phyloP scores from a whole-genome alignment of 495 filamentous ascomycete genomes.

The Penicillium psychrofluorescens region DNA sequence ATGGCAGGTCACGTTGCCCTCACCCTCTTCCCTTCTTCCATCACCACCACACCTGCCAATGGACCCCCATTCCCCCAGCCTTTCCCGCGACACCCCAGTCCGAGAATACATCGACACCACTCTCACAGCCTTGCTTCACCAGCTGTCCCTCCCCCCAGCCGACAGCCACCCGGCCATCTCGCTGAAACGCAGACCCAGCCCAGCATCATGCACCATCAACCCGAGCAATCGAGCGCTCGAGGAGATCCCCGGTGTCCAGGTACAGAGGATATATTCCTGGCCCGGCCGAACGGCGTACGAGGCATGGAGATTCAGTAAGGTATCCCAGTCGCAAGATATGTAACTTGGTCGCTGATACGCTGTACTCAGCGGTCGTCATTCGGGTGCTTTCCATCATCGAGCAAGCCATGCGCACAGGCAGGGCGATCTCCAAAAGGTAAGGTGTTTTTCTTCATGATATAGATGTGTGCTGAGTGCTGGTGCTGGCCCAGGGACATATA shows the following conservation, averaged over 20 bases:
- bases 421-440: conserved; percentile 73
- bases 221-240: conserved; percentile 23
- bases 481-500: conserved; percentile 66
- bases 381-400: conserved; percentile 65
- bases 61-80: not conserved
- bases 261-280: conserved; percentile 36
- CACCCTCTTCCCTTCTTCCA: not conserved
- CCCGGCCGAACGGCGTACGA: conserved; percentile 52
- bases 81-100: conserved; percentile 5
- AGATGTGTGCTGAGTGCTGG: not conserved
- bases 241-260: conserved; percentile 4
- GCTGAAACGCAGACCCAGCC: conserved; percentile 19
- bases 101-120: conserved; percentile 27
- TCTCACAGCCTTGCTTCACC: conserved; percentile 17
- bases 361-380: conserved; percentile 47
- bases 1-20: not conserved
- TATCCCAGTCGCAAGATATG: not conserved
- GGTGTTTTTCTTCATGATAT: too few relatives aligned
- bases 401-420: conserved; percentile 53
- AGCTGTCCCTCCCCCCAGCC: conserved; percentile 14
- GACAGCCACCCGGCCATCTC: conserved; percentile 25
- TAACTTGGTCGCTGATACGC: too few relatives aligned
- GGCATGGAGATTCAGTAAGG: conserved; percentile 60
- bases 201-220: conserved; percentile 19
- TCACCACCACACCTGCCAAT: not conserved